Evolutionary conservation across 1,284 basidiomycete genomes (phyloP).

Genomic region (Amylostereum areolatum): DNA sequence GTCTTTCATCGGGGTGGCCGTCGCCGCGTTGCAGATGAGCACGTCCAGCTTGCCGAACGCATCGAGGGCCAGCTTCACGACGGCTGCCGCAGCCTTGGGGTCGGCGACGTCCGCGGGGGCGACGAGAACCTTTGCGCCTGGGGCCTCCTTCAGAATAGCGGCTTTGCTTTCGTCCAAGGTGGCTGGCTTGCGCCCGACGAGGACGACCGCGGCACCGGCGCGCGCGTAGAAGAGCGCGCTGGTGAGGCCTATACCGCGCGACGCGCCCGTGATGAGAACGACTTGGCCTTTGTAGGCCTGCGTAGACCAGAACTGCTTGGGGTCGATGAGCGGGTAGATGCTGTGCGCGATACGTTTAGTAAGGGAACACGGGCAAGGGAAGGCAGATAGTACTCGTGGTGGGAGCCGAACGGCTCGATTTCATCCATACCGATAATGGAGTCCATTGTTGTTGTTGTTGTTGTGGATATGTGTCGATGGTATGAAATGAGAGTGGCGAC

Average conservation of each 20-base stretch:
- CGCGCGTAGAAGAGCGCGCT: background rate
- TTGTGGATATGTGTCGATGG: too few species aligned
- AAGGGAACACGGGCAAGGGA: too few species aligned
- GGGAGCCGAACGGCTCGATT: background rate
- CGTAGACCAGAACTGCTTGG: background rate
- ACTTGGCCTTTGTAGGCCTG: background rate
- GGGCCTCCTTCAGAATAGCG: background rate
- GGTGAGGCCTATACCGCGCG: background rate
- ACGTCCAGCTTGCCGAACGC: background rate
- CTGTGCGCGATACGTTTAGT: background rate
- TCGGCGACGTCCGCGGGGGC: background rate
- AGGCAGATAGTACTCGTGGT: background rate
- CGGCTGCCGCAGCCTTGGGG: background rate
- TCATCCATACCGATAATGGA: background rate
- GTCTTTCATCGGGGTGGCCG: background rate
- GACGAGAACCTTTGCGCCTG: background rate
- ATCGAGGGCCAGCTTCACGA: background rate
- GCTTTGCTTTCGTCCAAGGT: background rate
- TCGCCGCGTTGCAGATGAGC: background rate
- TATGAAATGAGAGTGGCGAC: too few species aligned
- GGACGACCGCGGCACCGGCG: background rate
- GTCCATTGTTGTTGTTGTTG: background rate
- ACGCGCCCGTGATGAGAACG: background rate
- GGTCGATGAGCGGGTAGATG: background rate
- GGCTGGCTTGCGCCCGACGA: background rate